These are phyloP conservation scores for Cajanus cajan DNA, from an alignment of 306 rosid species.

Conservation along the genomic window DNA sequence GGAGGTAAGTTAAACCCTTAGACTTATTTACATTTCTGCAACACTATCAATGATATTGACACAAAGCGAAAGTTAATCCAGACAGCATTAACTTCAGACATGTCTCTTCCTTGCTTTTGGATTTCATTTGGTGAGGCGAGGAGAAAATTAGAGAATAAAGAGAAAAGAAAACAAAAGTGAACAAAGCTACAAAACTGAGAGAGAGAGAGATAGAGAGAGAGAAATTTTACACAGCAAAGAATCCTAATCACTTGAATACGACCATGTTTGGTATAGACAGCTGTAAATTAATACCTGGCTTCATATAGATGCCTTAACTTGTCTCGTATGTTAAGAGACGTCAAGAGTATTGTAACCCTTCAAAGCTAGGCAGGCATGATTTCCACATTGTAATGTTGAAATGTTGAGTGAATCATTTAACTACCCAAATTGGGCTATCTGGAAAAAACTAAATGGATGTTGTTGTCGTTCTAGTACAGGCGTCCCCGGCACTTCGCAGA, in stretches of 20 bases:
- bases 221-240: background rate
- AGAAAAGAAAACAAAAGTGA: background rate
- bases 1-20: background rate
- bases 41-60: background rate
- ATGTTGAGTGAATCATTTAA: conserved; percentile 2
- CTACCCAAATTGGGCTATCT: conserved; percentile 13
- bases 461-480: conserved; percentile 36
- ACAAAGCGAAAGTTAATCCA: background rate
- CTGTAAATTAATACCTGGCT: background rate
- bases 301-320: background rate
- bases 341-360: background rate
- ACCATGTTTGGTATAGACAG: background rate
- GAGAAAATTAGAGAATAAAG: background rate
- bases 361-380: background rate
- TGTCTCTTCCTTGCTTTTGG: background rate
- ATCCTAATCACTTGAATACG: background rate
- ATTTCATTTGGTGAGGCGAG: background rate
- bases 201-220: background rate
- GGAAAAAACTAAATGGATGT: background rate
- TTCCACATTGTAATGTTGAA: background rate
- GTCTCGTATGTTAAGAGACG: conserved; percentile 9
- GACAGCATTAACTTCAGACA: background rate
- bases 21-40: conserved; percentile 11
- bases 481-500: conserved; percentile 60
- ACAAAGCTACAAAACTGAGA: background rate